A percentile compares a stretch with the other conserved stretches of the same genome.
These are phyloP conservation scores for Mortierella sp. DNA, from an alignment of 371 early-diverging fungal species.

Conservation along the genomic window DNA sequence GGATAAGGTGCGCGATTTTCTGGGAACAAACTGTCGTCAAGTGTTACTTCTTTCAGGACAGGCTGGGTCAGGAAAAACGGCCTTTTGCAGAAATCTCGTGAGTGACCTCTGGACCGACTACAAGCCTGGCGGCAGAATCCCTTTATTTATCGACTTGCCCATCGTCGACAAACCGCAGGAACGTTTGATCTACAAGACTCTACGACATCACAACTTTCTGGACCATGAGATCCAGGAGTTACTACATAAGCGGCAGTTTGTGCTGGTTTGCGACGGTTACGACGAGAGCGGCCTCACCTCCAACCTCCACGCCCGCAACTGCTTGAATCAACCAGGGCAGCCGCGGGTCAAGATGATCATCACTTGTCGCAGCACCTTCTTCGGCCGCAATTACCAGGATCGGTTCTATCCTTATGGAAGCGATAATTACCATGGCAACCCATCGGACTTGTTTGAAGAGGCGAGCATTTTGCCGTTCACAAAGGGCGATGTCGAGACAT, in stretches of 20 bases:
- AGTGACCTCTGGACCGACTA: neutral
- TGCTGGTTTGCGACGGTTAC: slow-evolving; percentile 26
- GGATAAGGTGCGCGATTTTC: neutral
- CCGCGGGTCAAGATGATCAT: slow-evolving; percentile 10
- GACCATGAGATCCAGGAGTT: slow-evolving; percentile 10
- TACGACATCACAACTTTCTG: neutral
- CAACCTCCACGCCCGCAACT: slow-evolving; percentile 12
- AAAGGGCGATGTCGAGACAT: slow-evolving; percentile 9
- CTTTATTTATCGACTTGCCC: slow-evolving; percentile 18
- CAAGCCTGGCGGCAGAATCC: slow-evolving; percentile 1
- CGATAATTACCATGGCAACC: neutral
- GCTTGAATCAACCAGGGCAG: slow-evolving; percentile 3
- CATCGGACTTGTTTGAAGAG: neutral
- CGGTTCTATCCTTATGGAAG: neutral
- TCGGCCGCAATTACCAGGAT: neutral
- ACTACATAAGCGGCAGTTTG: neutral
- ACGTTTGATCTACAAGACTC: slow-evolving; percentile 12
- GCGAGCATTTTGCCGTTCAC: slow-evolving; percentile 3
- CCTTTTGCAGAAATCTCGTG: slow-evolving; percentile 14
- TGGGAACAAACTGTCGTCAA: neutral
- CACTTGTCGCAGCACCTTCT: slow-evolving; percentile 9
- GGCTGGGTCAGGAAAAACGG: slow-evolving; percentile 29
- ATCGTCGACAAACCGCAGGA: slow-evolving; percentile 1
- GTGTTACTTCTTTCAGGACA: slow-evolving; percentile 24
- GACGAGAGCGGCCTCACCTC: slow-evolving; percentile 2